A percentile compares a stretch with the other conserved stretches of the same genome.
Evolutionary conservation across 1,284 basidiomycete genomes (phyloP).

Genomic region (Cutaneotrichosporon sp.): DNA sequence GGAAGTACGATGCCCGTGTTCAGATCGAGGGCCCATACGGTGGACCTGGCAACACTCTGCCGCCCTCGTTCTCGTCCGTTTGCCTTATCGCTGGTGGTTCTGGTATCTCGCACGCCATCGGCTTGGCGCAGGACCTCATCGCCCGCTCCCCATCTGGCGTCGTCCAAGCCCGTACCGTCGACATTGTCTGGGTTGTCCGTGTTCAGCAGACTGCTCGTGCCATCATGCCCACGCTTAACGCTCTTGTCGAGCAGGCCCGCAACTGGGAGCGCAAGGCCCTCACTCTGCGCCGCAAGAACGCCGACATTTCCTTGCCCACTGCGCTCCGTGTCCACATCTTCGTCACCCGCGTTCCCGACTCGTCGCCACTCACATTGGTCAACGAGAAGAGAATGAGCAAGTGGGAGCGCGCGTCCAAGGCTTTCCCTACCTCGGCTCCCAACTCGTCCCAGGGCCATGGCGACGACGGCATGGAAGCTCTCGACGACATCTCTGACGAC

Average conservation of each 20-base stretch:
- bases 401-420: neutral
- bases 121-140: constrained; percentile 40
- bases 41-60: constrained; percentile 41
- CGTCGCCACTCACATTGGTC: constrained; percentile 34
- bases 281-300: constrained; percentile 21
- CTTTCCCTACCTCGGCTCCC: neutral
- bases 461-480: constrained; percentile 1
- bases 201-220: constrained; percentile 37
- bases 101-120: constrained; percentile 43
- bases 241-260: constrained; percentile 38
- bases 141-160: constrained; percentile 32
- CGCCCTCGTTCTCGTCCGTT: constrained; percentile 42
- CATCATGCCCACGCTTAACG: constrained; percentile 33
- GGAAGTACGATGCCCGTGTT: constrained; percentile 19
- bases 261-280: constrained; percentile 30
- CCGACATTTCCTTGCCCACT: constrained; percentile 23
- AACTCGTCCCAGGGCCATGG: neutral
- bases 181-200: constrained; percentile 46
- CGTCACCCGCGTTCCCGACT: constrained; percentile 36
- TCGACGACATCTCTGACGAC: constrained; percentile 1
- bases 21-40: constrained; percentile 47
- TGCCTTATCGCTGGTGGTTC: constrained; percentile 45
- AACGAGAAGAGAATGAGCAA: constrained; percentile 3
- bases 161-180: constrained; percentile 44
- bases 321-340: constrained; percentile 41